Evolutionary conservation across 148 eudicot genomes (phyloP).

Genomic region (Cornus controversa): DNA sequence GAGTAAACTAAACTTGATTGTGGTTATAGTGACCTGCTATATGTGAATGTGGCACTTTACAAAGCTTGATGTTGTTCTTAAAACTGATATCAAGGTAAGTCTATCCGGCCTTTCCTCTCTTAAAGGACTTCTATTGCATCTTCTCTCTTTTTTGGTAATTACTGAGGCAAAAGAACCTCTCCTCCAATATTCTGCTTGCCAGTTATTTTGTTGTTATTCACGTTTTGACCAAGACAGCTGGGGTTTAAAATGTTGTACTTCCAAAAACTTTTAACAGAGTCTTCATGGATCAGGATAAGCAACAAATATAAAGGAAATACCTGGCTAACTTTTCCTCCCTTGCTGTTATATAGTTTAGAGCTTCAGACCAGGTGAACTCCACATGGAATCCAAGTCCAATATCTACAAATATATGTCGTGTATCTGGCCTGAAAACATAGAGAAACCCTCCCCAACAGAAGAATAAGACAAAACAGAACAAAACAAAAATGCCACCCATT

Average conservation of each 20-base stretch:
- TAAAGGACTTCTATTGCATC: no score
- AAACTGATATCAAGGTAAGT: neutral
- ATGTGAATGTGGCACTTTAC: neutral
- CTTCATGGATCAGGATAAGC: neutral
- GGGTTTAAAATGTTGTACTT: neutral
- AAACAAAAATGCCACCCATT: no score
- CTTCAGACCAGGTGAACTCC: constrained; percentile 95
- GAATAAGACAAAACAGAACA: neutral
- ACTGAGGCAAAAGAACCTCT: no score
- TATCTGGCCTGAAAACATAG: constrained; percentile 66
- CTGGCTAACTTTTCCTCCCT: constrained; percentile 76
- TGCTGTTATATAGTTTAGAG: constrained; percentile 58
- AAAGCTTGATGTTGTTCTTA: neutral
- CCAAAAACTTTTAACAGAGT: neutral
- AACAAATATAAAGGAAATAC: constrained; percentile 25
- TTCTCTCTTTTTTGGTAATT: no score
- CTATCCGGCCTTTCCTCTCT: no score
- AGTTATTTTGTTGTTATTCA: no score
- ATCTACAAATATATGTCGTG: constrained; percentile 80
- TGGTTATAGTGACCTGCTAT: neutral
- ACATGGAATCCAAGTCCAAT: constrained; percentile 92
- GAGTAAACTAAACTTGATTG: neutral
- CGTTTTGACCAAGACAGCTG: no score
- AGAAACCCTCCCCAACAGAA: neutral
- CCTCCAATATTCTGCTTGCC: no score